These are phyloP conservation scores for Rhizopogon rudus DNA, from an alignment of 768 basidiomycete species.

Conservation along the genomic window DNA sequence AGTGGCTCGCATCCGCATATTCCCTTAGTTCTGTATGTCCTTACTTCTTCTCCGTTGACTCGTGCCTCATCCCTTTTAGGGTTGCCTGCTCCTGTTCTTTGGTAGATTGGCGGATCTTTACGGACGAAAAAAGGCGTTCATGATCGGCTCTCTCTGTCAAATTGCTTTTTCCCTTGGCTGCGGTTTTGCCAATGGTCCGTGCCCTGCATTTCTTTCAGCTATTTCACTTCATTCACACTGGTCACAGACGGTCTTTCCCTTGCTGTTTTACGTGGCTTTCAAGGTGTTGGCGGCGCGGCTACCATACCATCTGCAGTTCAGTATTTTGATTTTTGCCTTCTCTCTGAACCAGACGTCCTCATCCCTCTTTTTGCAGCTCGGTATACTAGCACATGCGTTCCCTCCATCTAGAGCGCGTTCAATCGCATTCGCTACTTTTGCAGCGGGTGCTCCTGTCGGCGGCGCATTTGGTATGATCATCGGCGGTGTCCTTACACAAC, in stretches of 20 bases:
- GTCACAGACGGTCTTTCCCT: conserved; percentile 51
- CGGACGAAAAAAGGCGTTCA: conserved; percentile 67
- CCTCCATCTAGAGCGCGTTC: conserved; percentile 63
- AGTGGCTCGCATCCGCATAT: conserved; percentile 69
- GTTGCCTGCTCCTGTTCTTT: conserved; percentile 70
- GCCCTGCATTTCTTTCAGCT: neutral
- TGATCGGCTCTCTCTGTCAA: conserved; percentile 52
- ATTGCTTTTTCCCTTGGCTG: conserved; percentile 57
- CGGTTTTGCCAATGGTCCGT: conserved; percentile 54
- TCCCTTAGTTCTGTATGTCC: conserved; percentile 59
- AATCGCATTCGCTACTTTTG: conserved; percentile 77
- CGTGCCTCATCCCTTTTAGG: conserved; percentile 33
- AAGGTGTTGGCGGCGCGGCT: conserved; percentile 79
- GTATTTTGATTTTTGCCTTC: neutral
- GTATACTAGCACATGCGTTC: conserved; percentile 79
- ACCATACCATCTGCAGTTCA: conserved; percentile 67
- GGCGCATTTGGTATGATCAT: conserved; percentile 63
- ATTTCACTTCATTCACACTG: neutral
- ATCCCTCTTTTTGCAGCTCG: conserved; percentile 41
- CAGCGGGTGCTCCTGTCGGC: conserved; percentile 82
- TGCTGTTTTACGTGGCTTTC: conserved; percentile 68
- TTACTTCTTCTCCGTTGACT: neutral
- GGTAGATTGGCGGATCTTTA: conserved; percentile 80
- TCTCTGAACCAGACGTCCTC: neutral
- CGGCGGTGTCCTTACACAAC: conserved; percentile 70